These are phyloP conservation scores for Solanum ossicruentum DNA, from an alignment of 257 asterid species.

Conservation along the genomic window DNA sequence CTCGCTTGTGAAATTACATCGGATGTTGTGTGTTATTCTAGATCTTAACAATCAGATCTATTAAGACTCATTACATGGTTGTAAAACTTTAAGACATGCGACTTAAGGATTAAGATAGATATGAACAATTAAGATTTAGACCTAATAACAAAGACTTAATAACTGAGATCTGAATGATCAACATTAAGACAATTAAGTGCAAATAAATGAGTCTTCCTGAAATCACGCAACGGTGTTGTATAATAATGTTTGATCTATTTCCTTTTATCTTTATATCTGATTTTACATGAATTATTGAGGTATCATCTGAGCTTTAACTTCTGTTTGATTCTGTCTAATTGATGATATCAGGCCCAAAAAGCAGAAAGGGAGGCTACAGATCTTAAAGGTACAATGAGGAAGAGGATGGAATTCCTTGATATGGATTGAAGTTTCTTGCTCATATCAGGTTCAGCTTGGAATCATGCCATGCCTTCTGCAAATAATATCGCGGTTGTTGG, in stretches of 20 bases:
- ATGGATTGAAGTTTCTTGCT: slow-evolving; percentile 44
- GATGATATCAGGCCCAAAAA: slow-evolving; percentile 62
- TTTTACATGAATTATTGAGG: neutral
- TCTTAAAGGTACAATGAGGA: slow-evolving; percentile 84
- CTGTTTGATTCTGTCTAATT: neutral
- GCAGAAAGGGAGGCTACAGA: slow-evolving; percentile 83
- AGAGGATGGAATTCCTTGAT: slow-evolving; percentile 95
- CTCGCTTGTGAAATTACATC: too few relatives aligned
- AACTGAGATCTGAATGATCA: neutral
- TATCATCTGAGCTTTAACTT: neutral
- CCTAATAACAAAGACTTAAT: neutral
- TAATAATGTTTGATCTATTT: neutral
- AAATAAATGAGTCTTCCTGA: neutral
- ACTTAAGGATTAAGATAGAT: neutral
- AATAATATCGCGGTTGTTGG: slow-evolving; percentile 24
- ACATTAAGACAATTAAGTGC: neutral
- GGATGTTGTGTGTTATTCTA: neutral
- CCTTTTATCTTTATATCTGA: neutral
- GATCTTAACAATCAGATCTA: neutral
- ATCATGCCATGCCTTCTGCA: slow-evolving; percentile 11
- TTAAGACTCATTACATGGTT: neutral
- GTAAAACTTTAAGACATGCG: neutral
- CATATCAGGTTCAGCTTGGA: slow-evolving; percentile 1
- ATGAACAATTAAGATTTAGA: neutral
- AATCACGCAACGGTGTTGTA: too few relatives aligned